Base-by-base conservation (phyloP, 768 basidiomycete genomes). In the Sporobolomyces phaffii region DNA sequence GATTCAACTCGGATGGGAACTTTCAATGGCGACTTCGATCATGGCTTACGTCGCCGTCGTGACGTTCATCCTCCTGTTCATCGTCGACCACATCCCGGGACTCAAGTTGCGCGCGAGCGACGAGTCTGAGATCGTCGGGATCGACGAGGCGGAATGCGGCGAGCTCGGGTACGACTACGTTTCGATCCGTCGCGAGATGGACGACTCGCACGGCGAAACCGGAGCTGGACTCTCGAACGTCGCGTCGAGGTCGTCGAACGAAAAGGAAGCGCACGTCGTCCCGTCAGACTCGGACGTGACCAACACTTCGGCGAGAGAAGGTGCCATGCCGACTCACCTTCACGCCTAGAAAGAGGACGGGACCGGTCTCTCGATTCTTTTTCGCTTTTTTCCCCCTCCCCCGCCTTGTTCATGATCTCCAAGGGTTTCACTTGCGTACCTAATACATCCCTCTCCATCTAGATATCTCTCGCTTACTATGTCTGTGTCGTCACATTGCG, bases 91-190 rank as follows among this genome's bases (percentile, higher is more conserved):
- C 59, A 75, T 75, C 36, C 74, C 74, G 10, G 87, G 86, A 59
- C 81, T 90, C 44, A 82, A 78, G 44, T 79, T 97, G 69, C 87
- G 90, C 33, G 70, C 77, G 3, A 72, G 72, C 31, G 79, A 80
- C 48, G 80, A 81, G 60, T 77, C 76, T 13, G 80, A 82, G 75
- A 80, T 81, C 53, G 75, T 94, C 51, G 92, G 93, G 63, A 85
- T 94, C 72, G 93, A 97, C 78, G 88, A 91, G 74, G 82, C 85
- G 2, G 87, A 92, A 80, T 86, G 91, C 83, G 91, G 90, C 69
- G 91, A 93, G 79, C 33, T 61, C 4, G 34, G 64, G 17, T 68
- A 68, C 60, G 64, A 66, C 44, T 67, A 65, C 40, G 65, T 60
- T n/a, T 48, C 68, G 36, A 48, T 70, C 47, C 53, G 65, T 22